Evolutionary conservation across 2,329 filamentous ascomycete genomes (phyloP).

Genomic region (Fusarium stilboides): DNA sequence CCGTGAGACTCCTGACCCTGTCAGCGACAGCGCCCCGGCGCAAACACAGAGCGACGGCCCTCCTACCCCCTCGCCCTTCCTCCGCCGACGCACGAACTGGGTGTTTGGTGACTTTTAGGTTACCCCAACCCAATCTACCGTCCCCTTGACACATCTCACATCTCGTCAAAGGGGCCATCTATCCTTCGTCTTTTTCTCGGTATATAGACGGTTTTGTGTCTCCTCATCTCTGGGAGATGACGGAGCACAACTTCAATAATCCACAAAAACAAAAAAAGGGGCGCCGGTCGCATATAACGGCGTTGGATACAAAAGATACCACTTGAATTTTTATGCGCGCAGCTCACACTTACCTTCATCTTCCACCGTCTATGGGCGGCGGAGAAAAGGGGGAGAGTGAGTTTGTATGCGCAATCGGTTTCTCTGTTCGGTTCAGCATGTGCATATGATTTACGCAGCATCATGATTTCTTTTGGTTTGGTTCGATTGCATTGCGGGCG

Average conservation of each 20-base stretch:
- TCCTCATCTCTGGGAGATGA: constrained; percentile 17
- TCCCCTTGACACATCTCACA: constrained; percentile 11
- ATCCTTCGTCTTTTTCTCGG: constrained; percentile 34
- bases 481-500: constrained; percentile 29
- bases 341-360: background rate
- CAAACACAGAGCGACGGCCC: constrained; percentile 24
- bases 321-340: constrained; percentile 38
- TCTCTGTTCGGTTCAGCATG: constrained; percentile 23
- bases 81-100: constrained; percentile 47
- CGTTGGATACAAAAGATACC: constrained; percentile 51
- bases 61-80: constrained; percentile 42
- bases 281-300: constrained; percentile 48
- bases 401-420: constrained; percentile 6
- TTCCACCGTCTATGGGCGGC: constrained; percentile 12
- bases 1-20: constrained; percentile 37
- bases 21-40: constrained; percentile 15
- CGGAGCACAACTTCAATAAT: constrained; percentile 13
- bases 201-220: constrained; percentile 36
- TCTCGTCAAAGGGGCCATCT: constrained; percentile 21
- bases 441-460: constrained; percentile 35
- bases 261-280: constrained; percentile 31
- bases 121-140: background rate
- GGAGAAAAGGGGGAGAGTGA: background rate
- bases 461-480: constrained; percentile 28
- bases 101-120: constrained; percentile 45